Percentiles rank a stretch among this genome's conserved stretches.
Conservation (phyloP, 495 filamentous ascomycete species). For the Chlorociboria aeruginascens region DNA sequence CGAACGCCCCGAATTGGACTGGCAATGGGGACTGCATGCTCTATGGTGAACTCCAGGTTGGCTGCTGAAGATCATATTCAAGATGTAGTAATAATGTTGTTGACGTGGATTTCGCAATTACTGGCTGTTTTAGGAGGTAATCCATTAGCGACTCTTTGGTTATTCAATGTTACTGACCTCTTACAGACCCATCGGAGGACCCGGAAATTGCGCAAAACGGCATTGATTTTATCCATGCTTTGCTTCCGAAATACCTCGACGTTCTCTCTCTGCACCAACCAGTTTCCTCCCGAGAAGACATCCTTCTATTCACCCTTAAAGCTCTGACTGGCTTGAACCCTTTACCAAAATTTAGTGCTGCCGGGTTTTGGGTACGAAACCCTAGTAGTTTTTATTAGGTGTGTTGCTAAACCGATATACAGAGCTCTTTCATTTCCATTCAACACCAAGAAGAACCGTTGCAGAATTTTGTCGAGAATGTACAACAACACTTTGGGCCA, state of each 20-base stretch:
- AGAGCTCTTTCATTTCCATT: conserved; percentile 36
- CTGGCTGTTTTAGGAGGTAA: conserved; percentile 51
- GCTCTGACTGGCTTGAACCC: conserved; percentile 62
- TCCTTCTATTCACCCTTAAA: conserved; percentile 69
- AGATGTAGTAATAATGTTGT: conserved; percentile 38
- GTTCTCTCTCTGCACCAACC: conserved; percentile 41
- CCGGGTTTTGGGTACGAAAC: conserved; percentile 63
- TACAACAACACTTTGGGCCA: conserved; percentile 47
- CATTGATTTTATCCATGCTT: conserved; percentile 56
- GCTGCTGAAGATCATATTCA: conserved; percentile 26
- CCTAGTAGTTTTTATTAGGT: conserved; percentile 10
- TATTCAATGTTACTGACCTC: conserved; percentile 12
- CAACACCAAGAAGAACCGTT: conserved; percentile 28
- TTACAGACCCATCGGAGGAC: conserved; percentile 47
- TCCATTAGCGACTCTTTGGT: neutral
- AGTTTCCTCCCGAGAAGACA: conserved; percentile 41
- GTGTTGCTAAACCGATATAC: conserved; percentile 4
- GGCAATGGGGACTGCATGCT: conserved; percentile 67
- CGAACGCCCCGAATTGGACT: conserved; percentile 58
- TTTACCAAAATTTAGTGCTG: conserved; percentile 67
- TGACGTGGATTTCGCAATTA: conserved; percentile 53
- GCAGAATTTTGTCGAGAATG: conserved; percentile 35
- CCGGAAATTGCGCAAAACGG: conserved; percentile 71
- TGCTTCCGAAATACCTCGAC: conserved; percentile 51
- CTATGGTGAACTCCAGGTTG: conserved; percentile 57